phyloP scores from a whole-genome alignment of 2,329 filamentous ascomycete species.

The Xylaria polymorpha region DNA sequence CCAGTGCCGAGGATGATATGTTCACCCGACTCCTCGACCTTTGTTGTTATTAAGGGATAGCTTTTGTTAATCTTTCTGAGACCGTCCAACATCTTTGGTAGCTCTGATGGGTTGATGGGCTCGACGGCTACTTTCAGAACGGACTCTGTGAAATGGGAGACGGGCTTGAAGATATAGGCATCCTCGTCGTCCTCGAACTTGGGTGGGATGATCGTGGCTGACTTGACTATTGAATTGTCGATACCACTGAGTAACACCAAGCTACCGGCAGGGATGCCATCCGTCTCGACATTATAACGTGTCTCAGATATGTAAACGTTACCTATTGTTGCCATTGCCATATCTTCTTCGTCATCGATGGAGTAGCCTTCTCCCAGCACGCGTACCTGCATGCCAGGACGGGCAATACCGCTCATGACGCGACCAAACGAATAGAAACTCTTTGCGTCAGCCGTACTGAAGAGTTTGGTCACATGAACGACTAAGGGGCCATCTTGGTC shows the following conservation, averaged over 20 bases:
- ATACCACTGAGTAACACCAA: slow-evolving; percentile 92
- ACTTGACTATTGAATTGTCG: slow-evolving; percentile 98
- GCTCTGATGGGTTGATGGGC: slow-evolving; percentile 95
- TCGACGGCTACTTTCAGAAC: slow-evolving; percentile 98
- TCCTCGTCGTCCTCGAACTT: slow-evolving; percentile 88
- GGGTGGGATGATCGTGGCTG: slow-evolving; percentile 86
- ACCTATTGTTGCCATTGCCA: slow-evolving; percentile 85
- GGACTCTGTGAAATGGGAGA: slow-evolving; percentile 95
- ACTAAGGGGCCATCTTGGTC: slow-evolving; percentile 91
- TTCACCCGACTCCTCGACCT: slow-evolving; percentile 97
- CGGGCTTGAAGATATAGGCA: slow-evolving; percentile 92
- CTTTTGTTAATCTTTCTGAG: slow-evolving; percentile 97
- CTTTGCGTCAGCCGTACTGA: slow-evolving; percentile 90
- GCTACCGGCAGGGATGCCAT: slow-evolving; percentile 93
- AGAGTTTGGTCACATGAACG: slow-evolving; percentile 93
- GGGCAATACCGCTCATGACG: slow-evolving; percentile 91
- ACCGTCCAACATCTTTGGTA: slow-evolving; percentile 98
- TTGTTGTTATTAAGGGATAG: slow-evolving; percentile 94
- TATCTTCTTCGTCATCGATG: slow-evolving; percentile 97
- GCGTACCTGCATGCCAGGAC: slow-evolving; percentile 83
- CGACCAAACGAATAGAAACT: slow-evolving; percentile 90
- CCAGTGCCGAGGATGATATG: slow-evolving; percentile 95
- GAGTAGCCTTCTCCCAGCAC: slow-evolving; percentile 97
- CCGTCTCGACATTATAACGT: slow-evolving; percentile 90
- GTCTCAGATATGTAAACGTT: slow-evolving; percentile 93